These are phyloP conservation scores for Penicillium chermesinum DNA, from an alignment of 495 filamentous ascomycete species.

Conservation along the genomic window DNA sequence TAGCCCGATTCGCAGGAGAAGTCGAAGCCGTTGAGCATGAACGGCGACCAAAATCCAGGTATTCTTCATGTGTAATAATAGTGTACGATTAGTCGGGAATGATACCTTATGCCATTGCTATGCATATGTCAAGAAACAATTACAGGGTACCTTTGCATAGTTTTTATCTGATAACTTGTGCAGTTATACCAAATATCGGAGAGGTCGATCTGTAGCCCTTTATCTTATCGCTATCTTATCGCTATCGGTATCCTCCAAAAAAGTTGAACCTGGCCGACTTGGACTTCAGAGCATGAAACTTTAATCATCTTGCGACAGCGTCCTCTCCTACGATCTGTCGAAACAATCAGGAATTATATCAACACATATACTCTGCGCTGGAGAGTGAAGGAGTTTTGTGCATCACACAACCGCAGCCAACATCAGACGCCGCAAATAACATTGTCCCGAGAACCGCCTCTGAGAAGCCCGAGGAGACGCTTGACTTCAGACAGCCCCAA, in stretches of 20 bases:
- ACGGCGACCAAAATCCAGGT: not conserved
- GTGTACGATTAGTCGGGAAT: slow-evolving; percentile 8
- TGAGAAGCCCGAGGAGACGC: no score
- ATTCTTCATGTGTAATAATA: slow-evolving; percentile 8
- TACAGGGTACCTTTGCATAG: no score
- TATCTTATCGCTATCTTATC: slow-evolving; percentile 13
- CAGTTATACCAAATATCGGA: no score
- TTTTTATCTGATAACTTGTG: no score
- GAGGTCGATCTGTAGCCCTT: not conserved
- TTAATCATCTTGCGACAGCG: not conserved
- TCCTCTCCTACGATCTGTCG: no score
- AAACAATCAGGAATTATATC: no score
- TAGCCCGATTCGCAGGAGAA: slow-evolving; percentile 16
- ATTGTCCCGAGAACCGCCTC: no score
- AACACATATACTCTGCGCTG: not conserved
- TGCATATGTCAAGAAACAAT: no score
- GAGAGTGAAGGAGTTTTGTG: not conserved
- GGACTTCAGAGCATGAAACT: not conserved
- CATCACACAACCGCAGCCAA: not conserved
- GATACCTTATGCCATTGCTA: not conserved
- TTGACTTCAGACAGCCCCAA: not conserved
- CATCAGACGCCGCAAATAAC: not conserved
- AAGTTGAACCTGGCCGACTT: slow-evolving; percentile 20
- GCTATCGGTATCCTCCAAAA: slow-evolving; percentile 19
- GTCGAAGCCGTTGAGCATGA: slow-evolving; percentile 14